Base-by-base conservation (phyloP, 257 asterid genomes). In the Nicotiana knightiana region DNA sequence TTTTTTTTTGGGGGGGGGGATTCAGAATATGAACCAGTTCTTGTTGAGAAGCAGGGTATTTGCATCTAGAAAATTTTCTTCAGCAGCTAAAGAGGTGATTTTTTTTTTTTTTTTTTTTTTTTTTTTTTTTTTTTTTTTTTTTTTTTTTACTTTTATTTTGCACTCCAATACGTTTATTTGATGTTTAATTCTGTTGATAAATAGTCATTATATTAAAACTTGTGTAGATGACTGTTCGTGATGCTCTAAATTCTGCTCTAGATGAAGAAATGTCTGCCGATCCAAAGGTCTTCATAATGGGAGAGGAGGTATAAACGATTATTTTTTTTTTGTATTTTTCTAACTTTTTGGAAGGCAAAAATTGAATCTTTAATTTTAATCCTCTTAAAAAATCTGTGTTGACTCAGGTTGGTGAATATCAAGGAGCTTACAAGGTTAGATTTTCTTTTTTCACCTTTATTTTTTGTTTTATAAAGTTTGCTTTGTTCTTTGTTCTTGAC, bases 211-310 rank as follows among this genome's bases (percentile, higher is more conserved):
- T 46, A 43, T 80, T 12, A 54, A 33, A 17, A 77, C 26, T 80
- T 35, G 81, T 87, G 86, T 89, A 96, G 98, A 96, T 96, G 93
- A 96, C 93, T 9, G 97, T 94, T 76, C 96, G 98, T 33, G 97
- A 94, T 73, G 99, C 98, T 80, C 83, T 96, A 67, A 96, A 94
- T 89, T 93, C 99, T 67, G 98, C 98, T 55, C 87, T 96, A 32
- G 97, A 94, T 84, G 99, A 96, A 84, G 99, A 96, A 91, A 96
- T 96, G 98, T 88, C 97, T n/a, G 99, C 99, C 26, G 98, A 96
- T 85, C 94, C 97, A 63, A 88, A 85, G 85, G 99, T 96, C 7
- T 93, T 96, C 81, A 3, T 94, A 54, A 94, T 96, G 97, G 99
- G 98, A 26, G 99, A 96, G 90, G 99, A 96, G 98, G 98, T 96